Evolutionary conservation across 225 moss, liverwort and hornwort species (phyloP).

Genomic region (Polytrichum commune): DNA sequence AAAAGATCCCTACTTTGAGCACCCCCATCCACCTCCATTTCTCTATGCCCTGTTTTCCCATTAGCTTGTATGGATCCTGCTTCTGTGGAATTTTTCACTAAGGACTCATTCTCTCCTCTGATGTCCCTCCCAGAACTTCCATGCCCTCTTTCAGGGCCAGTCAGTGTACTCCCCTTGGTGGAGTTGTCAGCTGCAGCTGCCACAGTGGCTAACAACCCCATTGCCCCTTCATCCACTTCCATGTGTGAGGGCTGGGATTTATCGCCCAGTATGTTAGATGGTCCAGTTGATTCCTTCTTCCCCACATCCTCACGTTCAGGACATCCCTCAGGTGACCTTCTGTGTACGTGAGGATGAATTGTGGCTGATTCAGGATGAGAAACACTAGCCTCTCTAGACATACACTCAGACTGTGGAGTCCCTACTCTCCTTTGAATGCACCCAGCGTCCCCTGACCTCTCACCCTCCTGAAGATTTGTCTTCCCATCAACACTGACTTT

Average conservation of each 20-base stretch:
- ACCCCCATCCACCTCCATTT: slow-evolving; percentile 33
- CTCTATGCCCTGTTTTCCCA: slow-evolving; percentile 31
- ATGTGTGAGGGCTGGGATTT: slow-evolving; percentile 45
- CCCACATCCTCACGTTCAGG: background rate
- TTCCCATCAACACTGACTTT: slow-evolving; percentile 23
- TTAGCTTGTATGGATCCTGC: slow-evolving; percentile 12
- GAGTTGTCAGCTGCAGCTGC: slow-evolving; percentile 76
- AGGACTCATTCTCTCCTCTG: slow-evolving; percentile 16
- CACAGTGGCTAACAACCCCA: slow-evolving; percentile 85
- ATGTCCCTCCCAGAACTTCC: slow-evolving; percentile 7
- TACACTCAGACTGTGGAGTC: slow-evolving; percentile 6
- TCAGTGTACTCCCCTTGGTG: slow-evolving; percentile 23
- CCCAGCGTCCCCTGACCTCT: slow-evolving; percentile 17
- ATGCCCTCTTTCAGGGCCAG: slow-evolving; percentile 8
- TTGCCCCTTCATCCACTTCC: slow-evolving; percentile 79
- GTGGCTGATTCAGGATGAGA: background rate
- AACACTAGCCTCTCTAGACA: slow-evolving; percentile 4
- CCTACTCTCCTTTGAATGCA: slow-evolving; percentile 6
- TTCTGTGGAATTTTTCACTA: slow-evolving; percentile 19
- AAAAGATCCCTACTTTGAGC: slow-evolving; percentile 40
- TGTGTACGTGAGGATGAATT: background rate
- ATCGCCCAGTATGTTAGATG: slow-evolving; percentile 3
- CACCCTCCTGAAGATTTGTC: slow-evolving; percentile 22
- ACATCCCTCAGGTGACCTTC: background rate
- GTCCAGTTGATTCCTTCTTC: slow-evolving; percentile 15